A percentile compares a stretch with the other conserved stretches of the same genome.
phyloP scores from a whole-genome alignment of 768 basidiomycete species.

The Tylopilus felleus region DNA sequence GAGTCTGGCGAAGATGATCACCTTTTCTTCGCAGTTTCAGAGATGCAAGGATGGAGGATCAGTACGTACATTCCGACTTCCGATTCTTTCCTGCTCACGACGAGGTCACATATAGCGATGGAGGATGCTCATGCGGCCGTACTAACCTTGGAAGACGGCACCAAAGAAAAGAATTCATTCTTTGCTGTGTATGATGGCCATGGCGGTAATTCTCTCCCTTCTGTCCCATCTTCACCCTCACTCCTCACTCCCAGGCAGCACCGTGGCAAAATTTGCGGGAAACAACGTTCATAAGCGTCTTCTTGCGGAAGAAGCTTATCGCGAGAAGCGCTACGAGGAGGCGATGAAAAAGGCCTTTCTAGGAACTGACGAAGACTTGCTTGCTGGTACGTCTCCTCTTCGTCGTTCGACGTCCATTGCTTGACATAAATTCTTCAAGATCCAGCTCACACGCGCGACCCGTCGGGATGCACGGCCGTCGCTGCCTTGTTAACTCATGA shows the following conservation, averaged over 20 bases:
- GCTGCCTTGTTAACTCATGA: slow-evolving; percentile 80
- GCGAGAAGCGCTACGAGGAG: slow-evolving; percentile 61
- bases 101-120: slow-evolving; percentile 65
- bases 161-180: slow-evolving; percentile 61
- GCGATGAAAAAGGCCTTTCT: slow-evolving; percentile 89
- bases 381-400: slow-evolving; percentile 57
- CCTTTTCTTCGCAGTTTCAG: slow-evolving; percentile 74
- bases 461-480: slow-evolving; percentile 96
- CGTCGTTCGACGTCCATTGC: neutral
- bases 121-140: slow-evolving; percentile 89
- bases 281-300: slow-evolving; percentile 79
- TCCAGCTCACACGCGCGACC: slow-evolving; percentile 82
- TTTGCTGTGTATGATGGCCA: slow-evolving; percentile 99
- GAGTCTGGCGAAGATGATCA: slow-evolving; percentile 67
- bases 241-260: slow-evolving; percentile 50
- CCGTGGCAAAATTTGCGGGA: slow-evolving; percentile 86
- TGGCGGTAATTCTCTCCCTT: slow-evolving; percentile 59
- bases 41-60: slow-evolving; percentile 99
- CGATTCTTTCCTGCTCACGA: neutral
- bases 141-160: slow-evolving; percentile 59
- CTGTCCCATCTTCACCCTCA: neutral
- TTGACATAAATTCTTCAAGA: slow-evolving; percentile 43
- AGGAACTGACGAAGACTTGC: slow-evolving; percentile 91
- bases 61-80: slow-evolving; percentile 54
- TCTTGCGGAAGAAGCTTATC: slow-evolving; percentile 67